A percentile compares a stretch with the other conserved stretches of the same genome.
Conservation (phyloP, 805 yeast genomes). For the Monosporozyma aquatica region DNA sequence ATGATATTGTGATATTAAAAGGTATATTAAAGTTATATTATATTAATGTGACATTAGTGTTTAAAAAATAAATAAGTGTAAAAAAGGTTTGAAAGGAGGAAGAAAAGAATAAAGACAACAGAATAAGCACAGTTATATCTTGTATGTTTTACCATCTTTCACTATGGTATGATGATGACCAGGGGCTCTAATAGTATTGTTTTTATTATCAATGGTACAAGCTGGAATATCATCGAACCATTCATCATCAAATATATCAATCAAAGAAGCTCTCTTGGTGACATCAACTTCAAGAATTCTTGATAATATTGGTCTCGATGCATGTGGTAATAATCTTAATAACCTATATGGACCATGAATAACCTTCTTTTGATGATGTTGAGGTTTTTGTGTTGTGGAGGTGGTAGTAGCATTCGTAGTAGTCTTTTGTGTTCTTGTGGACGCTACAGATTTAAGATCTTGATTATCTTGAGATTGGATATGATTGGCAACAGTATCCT, state of each 20-base stretch:
- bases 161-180: conserved; percentile 45
- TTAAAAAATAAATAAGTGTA: too few relatives aligned
- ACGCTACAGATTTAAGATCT: conserved; percentile 14
- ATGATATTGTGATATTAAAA: too few relatives aligned
- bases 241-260: conserved; percentile 56
- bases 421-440: conserved; percentile 8
- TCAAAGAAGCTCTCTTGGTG: conserved; percentile 51
- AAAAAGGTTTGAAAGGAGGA: too few relatives aligned
- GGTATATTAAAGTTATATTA: too few relatives aligned
- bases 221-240: conserved; percentile 58
- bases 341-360: conserved; percentile 78
- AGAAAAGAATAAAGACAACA: too few relatives aligned
- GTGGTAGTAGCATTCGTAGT: conserved; percentile 8
- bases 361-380: conserved; percentile 37
- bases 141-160: conserved; percentile 38
- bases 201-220: conserved; percentile 46
- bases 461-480: not conserved
- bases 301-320: conserved; percentile 66
- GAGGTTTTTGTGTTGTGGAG: conserved; percentile 2
- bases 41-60: too few relatives aligned
- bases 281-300: conserved; percentile 59
- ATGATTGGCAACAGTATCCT: not conserved
- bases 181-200: conserved; percentile 35
- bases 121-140: conserved; percentile 8
- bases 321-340: conserved; percentile 75